These are phyloP conservation scores for Oxalis stricta DNA, from an alignment of 441 rosid species.

Conservation along the genomic window DNA sequence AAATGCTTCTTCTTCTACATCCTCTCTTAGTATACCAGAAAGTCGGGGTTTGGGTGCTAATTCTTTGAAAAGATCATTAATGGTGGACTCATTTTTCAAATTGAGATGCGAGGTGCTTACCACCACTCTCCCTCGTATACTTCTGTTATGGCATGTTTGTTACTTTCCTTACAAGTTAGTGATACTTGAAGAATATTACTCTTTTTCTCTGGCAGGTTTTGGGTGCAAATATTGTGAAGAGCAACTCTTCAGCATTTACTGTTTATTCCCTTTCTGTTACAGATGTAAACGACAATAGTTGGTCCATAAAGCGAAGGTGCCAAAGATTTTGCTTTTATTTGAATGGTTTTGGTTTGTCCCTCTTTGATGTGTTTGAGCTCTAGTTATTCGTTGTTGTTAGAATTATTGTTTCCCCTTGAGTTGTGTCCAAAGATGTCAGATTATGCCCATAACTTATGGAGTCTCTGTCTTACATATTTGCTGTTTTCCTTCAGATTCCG, in stretches of 20 bases:
- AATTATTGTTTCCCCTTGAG: not conserved
- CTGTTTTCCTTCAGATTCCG: slow-evolving; percentile 51
- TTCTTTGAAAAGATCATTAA: slow-evolving; percentile 41
- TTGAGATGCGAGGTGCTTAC: slow-evolving; percentile 87
- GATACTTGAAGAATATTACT: slow-evolving; percentile 12
- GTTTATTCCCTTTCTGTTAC: slow-evolving; percentile 90
- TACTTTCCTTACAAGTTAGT: slow-evolving; percentile 3
- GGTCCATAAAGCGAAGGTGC: slow-evolving; percentile 99
- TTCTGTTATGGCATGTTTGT: slow-evolving; percentile 8
- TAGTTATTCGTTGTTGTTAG: not conserved
- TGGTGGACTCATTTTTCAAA: slow-evolving; percentile 65
- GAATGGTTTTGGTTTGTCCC: slow-evolving; percentile 14
- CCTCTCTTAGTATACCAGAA: slow-evolving; percentile 30
- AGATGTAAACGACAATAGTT: slow-evolving; percentile 69
- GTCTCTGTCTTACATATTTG: slow-evolving; percentile 8
- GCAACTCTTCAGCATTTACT: slow-evolving; percentile 82
- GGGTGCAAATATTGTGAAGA: slow-evolving; percentile 95
- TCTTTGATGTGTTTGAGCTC: not conserved
- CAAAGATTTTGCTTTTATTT: slow-evolving; percentile 11
- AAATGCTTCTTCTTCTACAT: slow-evolving; percentile 61
- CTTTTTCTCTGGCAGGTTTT: slow-evolving; percentile 55
- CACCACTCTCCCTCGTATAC: slow-evolving; percentile 9
- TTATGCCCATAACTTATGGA: not conserved
- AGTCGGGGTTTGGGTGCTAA: slow-evolving; percentile 24
- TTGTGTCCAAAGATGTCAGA: slow-evolving; percentile 3